Evolutionary conservation across 176 grass and related monocot genomes (phyloP).

Genomic region (Avena insularis): DNA sequence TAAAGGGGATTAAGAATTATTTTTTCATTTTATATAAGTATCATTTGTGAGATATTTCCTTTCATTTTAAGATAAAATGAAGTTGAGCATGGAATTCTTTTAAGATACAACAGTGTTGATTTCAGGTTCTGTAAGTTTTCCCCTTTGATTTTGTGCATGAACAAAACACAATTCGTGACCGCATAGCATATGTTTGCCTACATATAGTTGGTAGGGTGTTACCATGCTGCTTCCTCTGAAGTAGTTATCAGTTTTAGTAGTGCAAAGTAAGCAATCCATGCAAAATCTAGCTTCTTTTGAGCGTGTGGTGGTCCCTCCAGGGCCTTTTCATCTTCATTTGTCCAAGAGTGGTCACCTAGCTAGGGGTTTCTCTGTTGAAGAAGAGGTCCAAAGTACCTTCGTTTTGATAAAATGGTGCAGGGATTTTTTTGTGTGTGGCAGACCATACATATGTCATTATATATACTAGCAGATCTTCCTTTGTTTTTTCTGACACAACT

Average conservation of each 20-base stretch:
- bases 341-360: slow-evolving; percentile 8
- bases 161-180: not conserved
- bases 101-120: not conserved
- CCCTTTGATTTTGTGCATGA: slow-evolving; percentile 1
- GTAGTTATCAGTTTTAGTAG: not conserved
- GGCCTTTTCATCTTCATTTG: slow-evolving; percentile 7
- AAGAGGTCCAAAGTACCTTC: not conserved
- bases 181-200: slow-evolving; percentile 19
- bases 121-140: not conserved
- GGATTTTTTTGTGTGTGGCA: not conserved
- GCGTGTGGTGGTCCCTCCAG: slow-evolving; percentile 30
- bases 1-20: not conserved
- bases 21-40: too few relatives aligned
- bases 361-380: not conserved
- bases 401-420: not conserved
- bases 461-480: not conserved
- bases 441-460: not conserved
- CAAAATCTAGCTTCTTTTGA: slow-evolving; percentile 42
- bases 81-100: not conserved
- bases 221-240: slow-evolving; percentile 22
- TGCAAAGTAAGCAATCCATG: slow-evolving; percentile 20
- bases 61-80: not conserved
- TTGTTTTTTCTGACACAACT: not conserved
- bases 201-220: slow-evolving; percentile 30
- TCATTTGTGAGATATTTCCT: not conserved